These are phyloP conservation scores for Termitomyces sp. DNA, from an alignment of 768 basidiomycete genomes.

Conservation along the genomic window DNA sequence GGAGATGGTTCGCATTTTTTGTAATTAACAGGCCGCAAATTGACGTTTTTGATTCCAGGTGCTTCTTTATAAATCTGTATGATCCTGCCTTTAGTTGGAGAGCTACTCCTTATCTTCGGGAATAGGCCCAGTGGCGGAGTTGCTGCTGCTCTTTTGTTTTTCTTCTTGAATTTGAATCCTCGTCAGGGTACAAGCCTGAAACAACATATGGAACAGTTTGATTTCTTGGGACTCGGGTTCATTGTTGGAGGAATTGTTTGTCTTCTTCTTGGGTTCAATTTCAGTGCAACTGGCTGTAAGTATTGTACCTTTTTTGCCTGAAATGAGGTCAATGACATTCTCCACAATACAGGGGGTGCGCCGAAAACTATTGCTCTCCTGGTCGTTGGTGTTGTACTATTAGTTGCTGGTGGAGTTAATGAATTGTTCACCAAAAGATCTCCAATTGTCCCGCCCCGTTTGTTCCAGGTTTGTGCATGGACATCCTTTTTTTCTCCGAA, in stretches of 20 bases:
- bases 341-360: conserved; percentile 43
- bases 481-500: too few relatives aligned
- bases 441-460: conserved; percentile 69
- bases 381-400: conserved; percentile 49
- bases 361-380: conserved; percentile 61
- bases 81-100: conserved; percentile 14
- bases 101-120: background rate
- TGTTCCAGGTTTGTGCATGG: conserved; percentile 55
- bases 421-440: conserved; percentile 61
- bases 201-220: conserved; percentile 63
- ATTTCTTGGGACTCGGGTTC: conserved; percentile 64
- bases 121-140: conserved; percentile 70
- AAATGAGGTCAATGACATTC: background rate
- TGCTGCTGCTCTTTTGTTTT: conserved; percentile 58
- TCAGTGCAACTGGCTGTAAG: conserved; percentile 65
- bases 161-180: conserved; percentile 80
- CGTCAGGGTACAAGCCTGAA: conserved; percentile 54
- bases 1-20: conserved; percentile 60
- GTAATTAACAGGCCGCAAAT: too few relatives aligned
- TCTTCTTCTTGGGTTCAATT: conserved; percentile 70
- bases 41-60: conserved; percentile 35
- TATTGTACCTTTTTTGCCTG: conserved; percentile 1
- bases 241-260: conserved; percentile 65
- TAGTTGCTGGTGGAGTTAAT: conserved; percentile 51
- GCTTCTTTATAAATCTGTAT: conserved; percentile 75